Evolutionary conservation across 202 grass and related monocot species (phyloP).

Genomic region (Schoenoplectus triqueter): DNA sequence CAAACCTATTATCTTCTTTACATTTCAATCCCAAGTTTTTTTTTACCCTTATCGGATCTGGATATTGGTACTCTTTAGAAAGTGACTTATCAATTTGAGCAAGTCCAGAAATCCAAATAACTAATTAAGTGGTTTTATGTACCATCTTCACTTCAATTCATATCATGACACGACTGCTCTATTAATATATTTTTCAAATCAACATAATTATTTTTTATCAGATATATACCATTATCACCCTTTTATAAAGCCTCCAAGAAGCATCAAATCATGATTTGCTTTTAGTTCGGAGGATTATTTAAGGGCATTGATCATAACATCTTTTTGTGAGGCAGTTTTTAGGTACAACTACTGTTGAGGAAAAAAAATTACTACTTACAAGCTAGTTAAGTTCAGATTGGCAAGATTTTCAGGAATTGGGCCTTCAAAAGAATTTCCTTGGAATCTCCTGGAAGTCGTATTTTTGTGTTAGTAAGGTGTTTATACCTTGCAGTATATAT

Average conservation of each 20-base stretch:
- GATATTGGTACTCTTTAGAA: too few relatives aligned
- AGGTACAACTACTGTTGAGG: conserved; percentile 9
- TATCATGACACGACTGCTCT: background rate
- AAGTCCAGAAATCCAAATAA: background rate
- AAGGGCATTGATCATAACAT: background rate
- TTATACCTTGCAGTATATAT: background rate
- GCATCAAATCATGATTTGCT: background rate
- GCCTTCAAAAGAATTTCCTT: conserved; percentile 90
- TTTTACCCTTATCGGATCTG: too few relatives aligned
- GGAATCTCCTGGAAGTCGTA: conserved; percentile 64
- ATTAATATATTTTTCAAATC: background rate
- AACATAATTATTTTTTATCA: background rate
- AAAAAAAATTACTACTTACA: conserved; percentile 59
- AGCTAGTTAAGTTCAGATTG: conserved; percentile 57
- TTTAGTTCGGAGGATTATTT: background rate
- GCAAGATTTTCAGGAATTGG: conserved; percentile 71
- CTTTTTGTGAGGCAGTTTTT: background rate
- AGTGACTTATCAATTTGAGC: too few relatives aligned
- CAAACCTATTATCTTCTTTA: too few relatives aligned
- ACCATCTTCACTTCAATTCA: background rate
- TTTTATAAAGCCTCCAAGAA: background rate
- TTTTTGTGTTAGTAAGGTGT: conserved; percentile 14
- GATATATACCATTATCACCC: background rate
- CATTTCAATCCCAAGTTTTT: too few relatives aligned
- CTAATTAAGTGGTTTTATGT: background rate